Evolutionary conservation across 371 early-diverging fungal genomes (phyloP), one percentile per base, ranked within the genome.

Genomic region (Zopfochytrium polystomum): DNA sequence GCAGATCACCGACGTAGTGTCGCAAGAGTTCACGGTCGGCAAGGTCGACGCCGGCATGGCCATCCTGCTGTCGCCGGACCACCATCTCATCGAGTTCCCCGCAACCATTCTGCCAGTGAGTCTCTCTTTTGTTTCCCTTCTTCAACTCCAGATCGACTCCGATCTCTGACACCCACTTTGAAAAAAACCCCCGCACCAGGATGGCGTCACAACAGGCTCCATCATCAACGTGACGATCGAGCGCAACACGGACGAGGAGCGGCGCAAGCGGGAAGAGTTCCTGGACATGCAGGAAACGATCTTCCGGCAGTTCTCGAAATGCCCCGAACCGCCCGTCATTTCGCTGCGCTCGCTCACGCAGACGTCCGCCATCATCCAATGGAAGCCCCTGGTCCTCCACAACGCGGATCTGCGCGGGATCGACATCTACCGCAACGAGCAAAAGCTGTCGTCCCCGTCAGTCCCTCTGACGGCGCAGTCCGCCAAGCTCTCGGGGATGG

Each of bases 71-170:
- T 77, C 80, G n/a, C 80, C 77, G 65, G 94, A 96, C 73, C 93
- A 97, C 81, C 98, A 97, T 77, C 84, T 95, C 27, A 93, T 97
- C 62, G 98, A 97, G 71, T 95, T 97, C 66, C 98, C 98, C 2
- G 90, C 96, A 0, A 80, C 93, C 15, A 85, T 97, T n/a, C 81
- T 97, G 44, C 98, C 98, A 18, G 76, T 75, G 60, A 15, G 66
- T 47, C 11, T 13, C 45, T 18, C 30, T 25, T 5, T 58, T 52
- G 55, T 25, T 22, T 31, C 20, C 29, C 30, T 44, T 25, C 49
- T 48, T 9, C 13, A 13, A 22, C 31, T 48, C 9, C 13, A 13
- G 7, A 48, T 22, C 7, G 7, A 22, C n/a, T 22, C 22, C 11
- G 49, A 48, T 55, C n/a, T 55, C 57, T 15, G 31, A 25, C 58